Evolutionary conservation across 805 yeast genomes (phyloP), one percentile per base, ranked within the genome.

Genomic region (Schizosaccharomyces lindneri): DNA sequence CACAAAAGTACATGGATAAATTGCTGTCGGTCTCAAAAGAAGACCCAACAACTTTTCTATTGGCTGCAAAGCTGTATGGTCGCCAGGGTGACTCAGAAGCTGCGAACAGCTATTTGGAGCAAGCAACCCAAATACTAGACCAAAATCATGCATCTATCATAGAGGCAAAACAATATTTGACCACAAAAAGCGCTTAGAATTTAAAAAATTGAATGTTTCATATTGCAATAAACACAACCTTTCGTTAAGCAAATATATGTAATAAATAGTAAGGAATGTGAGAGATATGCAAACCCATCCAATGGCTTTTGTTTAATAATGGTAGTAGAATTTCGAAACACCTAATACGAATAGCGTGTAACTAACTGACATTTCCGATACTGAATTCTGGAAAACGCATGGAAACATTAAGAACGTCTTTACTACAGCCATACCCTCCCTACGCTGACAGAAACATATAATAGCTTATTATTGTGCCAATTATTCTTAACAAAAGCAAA

Each of bases 1-100:
- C 79, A n/a, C 43, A 57, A 21, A 57, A 57, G 46, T 57, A 36
- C 15, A 13, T 57, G 19, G 39, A 31, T 19, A 36, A 41, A 36
- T 32, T 57, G 11, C 6, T 51, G 36, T 17, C 31, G 5, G 11
- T 19, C 4, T 11, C 31, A 11, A 29, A 7, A 19, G 32, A 51
- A 24, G 27, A 29, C 5, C n/a, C 36, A 21, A 9, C 32, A 51
- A 51, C 36, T 27, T 7, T 51, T 1, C 36, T 17, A 11, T 51
- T 29, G 57, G 19, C 36, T 9, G 36, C 19, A 6, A 51, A 29
- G 29, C 27, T 51, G 15, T 36, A 36, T 36, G 41, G 41, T 36
- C 41, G 41, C 17, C 41, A 36, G 41, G 41, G 41, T 7, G 41
- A 36, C 41, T 36, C n/a, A 17, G 57, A 21, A 17, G 27, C 31